Evolutionary conservation across 2,329 filamentous ascomycete species (phyloP).

Genomic region (Amylocarpus encephaloides): DNA sequence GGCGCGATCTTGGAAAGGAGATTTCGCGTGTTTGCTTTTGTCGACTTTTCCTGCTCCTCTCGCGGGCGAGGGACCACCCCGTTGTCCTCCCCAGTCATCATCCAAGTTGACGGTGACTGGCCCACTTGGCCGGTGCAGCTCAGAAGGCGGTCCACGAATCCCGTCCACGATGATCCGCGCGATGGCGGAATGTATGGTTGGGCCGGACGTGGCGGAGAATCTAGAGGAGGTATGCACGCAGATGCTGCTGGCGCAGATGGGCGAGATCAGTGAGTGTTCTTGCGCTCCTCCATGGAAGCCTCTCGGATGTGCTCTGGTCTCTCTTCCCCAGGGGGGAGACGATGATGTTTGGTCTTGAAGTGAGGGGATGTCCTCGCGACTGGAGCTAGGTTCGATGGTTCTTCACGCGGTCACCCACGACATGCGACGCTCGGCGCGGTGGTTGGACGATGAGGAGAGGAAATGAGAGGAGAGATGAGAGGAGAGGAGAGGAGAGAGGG

Average conservation of each 20-base stretch:
- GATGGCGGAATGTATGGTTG: slow-evolving; percentile 9
- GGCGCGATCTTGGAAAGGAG: neutral
- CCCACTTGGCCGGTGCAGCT: neutral
- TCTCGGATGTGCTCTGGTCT: no score
- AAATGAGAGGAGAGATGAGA: neutral
- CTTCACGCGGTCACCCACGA: no score
- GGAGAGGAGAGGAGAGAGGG: neutral
- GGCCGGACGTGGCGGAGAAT: neutral
- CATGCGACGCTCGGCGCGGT: no score
- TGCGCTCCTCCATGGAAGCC: neutral
- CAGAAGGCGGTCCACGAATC: neutral
- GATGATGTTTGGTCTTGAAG: neutral
- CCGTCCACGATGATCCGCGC: slow-evolving; percentile 9
- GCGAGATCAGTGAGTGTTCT: slow-evolving; percentile 11
- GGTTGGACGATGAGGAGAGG: neutral
- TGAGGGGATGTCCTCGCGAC: no score
- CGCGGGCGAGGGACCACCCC: no score
- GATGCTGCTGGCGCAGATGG: slow-evolving; percentile 1
- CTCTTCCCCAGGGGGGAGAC: no score
- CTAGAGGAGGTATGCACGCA: neutral
- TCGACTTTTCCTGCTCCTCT: neutral
- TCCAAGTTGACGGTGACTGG: neutral
- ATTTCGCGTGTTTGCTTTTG: neutral
- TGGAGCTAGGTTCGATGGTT: no score
- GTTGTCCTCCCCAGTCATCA: neutral